Conservation (phyloP, 169 alveolate genomes). For the Ichthyophthirius multifiliis region DNA sequence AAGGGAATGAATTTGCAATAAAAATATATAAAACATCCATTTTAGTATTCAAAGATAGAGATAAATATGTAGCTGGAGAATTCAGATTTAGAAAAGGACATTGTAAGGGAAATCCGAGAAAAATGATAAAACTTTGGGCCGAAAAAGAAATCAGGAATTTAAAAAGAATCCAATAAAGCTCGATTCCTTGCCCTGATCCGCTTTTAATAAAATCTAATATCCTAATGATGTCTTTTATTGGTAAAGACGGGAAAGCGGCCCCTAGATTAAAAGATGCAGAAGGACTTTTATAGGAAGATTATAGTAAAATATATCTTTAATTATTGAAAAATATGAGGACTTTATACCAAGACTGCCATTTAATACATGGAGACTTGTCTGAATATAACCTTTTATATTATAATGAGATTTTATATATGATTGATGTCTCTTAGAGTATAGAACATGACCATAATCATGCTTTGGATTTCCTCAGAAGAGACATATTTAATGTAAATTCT, state of each 20-base stretch:
- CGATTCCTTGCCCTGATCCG: constrained; percentile 95
- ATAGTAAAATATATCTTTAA: constrained; percentile 83
- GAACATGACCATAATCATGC: constrained; percentile 99
- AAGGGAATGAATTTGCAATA: constrained; percentile 89
- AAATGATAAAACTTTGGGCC: constrained; percentile 99
- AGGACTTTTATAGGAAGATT: constrained; percentile 46
- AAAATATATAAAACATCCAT: constrained; percentile 98
- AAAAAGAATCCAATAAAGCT: constrained; percentile 89
- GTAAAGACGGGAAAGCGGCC: constrained; percentile 85
- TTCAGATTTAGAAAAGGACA: constrained; percentile 97
- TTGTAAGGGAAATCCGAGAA: constrained; percentile 95
- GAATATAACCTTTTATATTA: constrained; percentile 94
- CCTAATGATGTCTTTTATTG: constrained; percentile 96
- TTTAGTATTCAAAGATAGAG: constrained; percentile 97
- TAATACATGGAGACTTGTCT: constrained; percentile 98
- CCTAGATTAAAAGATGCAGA: constrained; percentile 91
- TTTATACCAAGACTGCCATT: constrained; percentile 91
- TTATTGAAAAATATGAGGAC: constrained; percentile 88
- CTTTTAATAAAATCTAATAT: constrained; percentile 93
- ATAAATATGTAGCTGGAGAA: constrained; percentile 98
- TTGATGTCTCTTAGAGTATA: constrained; percentile 98
- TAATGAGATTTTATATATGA: constrained; percentile 86
- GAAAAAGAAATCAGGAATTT: constrained; percentile 98
- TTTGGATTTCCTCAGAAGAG: constrained; percentile 97
- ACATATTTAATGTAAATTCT: constrained; percentile 93